These are phyloP conservation scores for Aristolochia californica DNA, from an alignment of 164 flowering plant genomes.

Conservation along the genomic window DNA sequence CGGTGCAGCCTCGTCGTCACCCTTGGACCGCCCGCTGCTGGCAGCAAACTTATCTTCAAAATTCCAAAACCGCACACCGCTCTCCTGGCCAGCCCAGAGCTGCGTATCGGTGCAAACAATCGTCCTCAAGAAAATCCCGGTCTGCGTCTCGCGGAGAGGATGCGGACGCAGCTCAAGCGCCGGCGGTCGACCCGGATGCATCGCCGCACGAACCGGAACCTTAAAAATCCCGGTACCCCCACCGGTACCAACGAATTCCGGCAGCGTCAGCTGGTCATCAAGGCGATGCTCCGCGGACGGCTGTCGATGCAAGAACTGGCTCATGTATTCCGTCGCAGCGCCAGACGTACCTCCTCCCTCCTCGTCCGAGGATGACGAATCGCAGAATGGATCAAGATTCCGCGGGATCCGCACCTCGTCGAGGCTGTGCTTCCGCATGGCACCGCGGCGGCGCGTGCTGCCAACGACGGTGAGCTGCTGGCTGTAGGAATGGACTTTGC, in stretches of 20 bases:
- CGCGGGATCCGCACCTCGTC: constrained; percentile 40
- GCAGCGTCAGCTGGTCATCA: constrained; percentile 21
- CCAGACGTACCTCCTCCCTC: constrained; percentile 8
- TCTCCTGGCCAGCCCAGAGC: constrained; percentile 89
- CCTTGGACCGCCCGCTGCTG: constrained; percentile 34
- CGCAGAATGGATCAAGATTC: constrained; percentile 11
- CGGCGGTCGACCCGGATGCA: constrained; percentile 77
- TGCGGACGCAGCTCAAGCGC: constrained; percentile 85
- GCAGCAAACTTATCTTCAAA: constrained; percentile 4
- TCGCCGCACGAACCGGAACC: constrained; percentile 55
- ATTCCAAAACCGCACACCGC: constrained; percentile 62
- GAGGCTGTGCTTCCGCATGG: constrained; percentile 63
- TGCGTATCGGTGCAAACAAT: constrained; percentile 60
- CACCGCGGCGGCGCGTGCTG: constrained; percentile 18
- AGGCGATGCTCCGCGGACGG: constrained; percentile 11
- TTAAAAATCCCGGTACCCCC: constrained; percentile 58
- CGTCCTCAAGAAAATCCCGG: constrained; percentile 57
- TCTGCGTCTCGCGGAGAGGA: constrained; percentile 80
- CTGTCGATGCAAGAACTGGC: constrained; percentile 7
- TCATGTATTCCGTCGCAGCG: constrained; percentile 3
- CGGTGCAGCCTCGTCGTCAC: constrained; percentile 85
- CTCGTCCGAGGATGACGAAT: constrained; percentile 37
- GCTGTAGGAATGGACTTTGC: constrained; percentile 44
- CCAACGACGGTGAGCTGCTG: constrained; percentile 41
- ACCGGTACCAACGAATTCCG: constrained; percentile 62